A percentile compares a stretch with the other conserved stretches of the same genome.
Conservation (phyloP, 352 stramenopile species). For the Thraustochytrium sp. region DNA sequence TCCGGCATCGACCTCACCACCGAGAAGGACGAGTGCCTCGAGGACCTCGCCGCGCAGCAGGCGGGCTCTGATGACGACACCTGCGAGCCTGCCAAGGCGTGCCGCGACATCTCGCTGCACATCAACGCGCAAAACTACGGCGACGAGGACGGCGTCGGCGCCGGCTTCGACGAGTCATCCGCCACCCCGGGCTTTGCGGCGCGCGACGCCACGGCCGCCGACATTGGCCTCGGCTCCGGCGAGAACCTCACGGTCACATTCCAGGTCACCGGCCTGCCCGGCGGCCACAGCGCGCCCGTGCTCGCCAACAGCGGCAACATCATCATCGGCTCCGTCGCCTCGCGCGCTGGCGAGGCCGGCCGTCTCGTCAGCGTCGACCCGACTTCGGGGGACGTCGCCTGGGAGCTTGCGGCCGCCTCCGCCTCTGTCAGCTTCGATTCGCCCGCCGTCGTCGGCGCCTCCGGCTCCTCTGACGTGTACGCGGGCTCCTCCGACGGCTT, state of each 20-base stretch:
- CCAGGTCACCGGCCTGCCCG: neutral
- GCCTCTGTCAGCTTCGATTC: neutral
- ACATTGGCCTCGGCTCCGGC: neutral
- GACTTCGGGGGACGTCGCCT: neutral
- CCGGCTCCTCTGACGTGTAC: neutral
- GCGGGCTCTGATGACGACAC: neutral
- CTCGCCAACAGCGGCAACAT: constrained; percentile 1
- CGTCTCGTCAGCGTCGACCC: neutral
- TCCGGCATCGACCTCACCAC: neutral
- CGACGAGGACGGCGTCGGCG: neutral
- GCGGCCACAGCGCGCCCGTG: neutral
- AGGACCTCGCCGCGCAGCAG: neutral
- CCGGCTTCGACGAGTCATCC: neutral
- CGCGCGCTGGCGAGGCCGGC: neutral
- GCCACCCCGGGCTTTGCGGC: neutral
- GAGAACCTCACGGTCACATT: neutral
- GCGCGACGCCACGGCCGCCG: neutral
- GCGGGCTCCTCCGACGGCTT: neutral
- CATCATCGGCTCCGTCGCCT: neutral
- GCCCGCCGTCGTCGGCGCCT: neutral
- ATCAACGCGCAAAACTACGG: constrained; percentile 15
- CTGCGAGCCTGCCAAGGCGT: neutral
- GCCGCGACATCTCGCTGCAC: neutral
- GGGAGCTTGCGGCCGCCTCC: neutral
- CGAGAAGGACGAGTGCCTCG: constrained; percentile 18